A percentile compares a stretch with the other conserved stretches of the same genome.
Conservation (phyloP, 164 flowering plant species). For the Stephania cephalantha region DNA sequence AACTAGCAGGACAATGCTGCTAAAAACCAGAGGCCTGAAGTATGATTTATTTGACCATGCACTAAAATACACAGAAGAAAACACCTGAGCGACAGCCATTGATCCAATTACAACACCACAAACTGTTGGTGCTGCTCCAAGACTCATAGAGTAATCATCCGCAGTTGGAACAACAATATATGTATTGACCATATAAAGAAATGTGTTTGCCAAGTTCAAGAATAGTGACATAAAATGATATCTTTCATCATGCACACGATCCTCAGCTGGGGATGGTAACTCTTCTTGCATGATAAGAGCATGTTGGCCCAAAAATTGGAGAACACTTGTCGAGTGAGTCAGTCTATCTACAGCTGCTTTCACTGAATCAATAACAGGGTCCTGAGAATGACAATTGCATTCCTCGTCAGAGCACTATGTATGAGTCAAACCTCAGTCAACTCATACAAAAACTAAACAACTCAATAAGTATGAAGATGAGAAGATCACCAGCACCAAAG, state of each 20-base stretch:
- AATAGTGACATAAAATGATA: constrained; percentile 49
- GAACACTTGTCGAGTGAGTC: constrained; percentile 42
- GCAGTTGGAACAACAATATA: constrained; percentile 61
- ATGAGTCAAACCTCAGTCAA: constrained; percentile 3
- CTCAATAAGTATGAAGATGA: background rate
- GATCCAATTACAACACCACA: constrained; percentile 60
- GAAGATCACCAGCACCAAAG: background rate
- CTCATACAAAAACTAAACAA: background rate
- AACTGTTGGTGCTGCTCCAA: constrained; percentile 61
- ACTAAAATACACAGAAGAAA: constrained; percentile 58
- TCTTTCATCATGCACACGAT: constrained; percentile 27
- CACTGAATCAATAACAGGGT: constrained; percentile 42
- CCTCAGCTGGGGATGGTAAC: constrained; percentile 31
- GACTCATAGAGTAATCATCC: constrained; percentile 46
- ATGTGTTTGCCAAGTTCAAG: constrained; percentile 49
- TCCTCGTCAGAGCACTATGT: background rate
- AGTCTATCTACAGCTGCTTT: constrained; percentile 47
- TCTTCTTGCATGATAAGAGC: constrained; percentile 54
- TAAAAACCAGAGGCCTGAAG: constrained; percentile 52
- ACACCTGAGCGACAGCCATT: constrained; percentile 62
- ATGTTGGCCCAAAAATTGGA: constrained; percentile 49
- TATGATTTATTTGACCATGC: constrained; percentile 68
- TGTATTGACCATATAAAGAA: constrained; percentile 56
- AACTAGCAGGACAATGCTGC: constrained; percentile 48
- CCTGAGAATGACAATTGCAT: constrained; percentile 26